Evolutionary conservation across 2,329 filamentous ascomycete species (phyloP).

Genomic region (Rutstroemia sp.): DNA sequence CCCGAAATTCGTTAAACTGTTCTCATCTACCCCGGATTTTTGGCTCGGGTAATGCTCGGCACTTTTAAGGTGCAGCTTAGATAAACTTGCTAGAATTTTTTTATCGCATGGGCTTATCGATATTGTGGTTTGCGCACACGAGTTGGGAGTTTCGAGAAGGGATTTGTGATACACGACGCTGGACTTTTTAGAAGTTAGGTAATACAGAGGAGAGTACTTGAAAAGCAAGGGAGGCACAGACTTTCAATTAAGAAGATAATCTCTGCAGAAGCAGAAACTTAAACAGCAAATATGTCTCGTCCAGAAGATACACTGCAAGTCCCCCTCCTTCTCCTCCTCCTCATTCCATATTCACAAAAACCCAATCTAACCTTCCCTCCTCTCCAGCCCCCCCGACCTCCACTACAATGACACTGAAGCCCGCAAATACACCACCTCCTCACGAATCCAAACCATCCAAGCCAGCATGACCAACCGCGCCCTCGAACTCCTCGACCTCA

Average conservation of each 20-base stretch:
- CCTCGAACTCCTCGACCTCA: constrained; percentile 80
- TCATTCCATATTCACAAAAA: constrained; percentile 14
- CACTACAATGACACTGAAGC: constrained; percentile 96
- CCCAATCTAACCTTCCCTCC: background rate
- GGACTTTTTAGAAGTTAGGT: no score
- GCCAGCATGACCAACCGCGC: constrained; percentile 90
- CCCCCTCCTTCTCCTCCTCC: background rate
- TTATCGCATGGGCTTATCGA: constrained; percentile 4
- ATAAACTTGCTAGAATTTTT: background rate
- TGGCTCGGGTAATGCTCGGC: constrained; percentile 9
- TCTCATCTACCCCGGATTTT: constrained; percentile 9
- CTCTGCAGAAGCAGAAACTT: background rate
- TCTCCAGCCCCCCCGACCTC: constrained; percentile 75
- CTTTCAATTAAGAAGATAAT: no score
- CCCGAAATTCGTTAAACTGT: constrained; percentile 1
- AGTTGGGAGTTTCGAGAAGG: no score
- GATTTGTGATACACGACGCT: no score
- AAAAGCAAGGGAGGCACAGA: no score
- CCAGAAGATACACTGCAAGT: constrained; percentile 88
- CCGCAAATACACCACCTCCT: constrained; percentile 94
- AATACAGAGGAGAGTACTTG: no score
- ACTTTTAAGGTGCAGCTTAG: background rate
- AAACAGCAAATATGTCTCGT: constrained; percentile 71
- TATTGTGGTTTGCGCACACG: no score
- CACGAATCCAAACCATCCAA: constrained; percentile 92